These are phyloP conservation scores for Gossypium rotundifolium DNA, from an alignment of 345 rosid species.

Conservation along the genomic window DNA sequence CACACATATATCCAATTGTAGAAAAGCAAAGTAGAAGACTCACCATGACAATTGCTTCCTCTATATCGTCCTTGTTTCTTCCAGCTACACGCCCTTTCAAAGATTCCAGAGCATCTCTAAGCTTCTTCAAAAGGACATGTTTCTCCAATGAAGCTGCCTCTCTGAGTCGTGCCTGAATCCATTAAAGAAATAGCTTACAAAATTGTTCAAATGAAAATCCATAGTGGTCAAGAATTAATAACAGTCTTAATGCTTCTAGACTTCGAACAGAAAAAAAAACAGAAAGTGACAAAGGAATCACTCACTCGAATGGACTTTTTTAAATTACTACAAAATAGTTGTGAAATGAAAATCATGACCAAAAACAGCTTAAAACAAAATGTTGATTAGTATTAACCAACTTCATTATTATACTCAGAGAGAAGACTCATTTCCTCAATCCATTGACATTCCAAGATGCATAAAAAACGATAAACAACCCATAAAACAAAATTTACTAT, in stretches of 20 bases:
- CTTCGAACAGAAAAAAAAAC: conserved; percentile 1
- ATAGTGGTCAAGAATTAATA: conserved; percentile 1
- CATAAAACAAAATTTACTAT: not conserved
- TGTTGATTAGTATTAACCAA: conserved; percentile 17
- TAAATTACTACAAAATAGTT: conserved; percentile 12
- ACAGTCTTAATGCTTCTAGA: conserved; percentile 4
- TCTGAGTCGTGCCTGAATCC: conserved; percentile 75
- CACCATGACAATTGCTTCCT: conserved; percentile 92
- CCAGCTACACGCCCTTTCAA: conserved; percentile 87
- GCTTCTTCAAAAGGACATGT: conserved; percentile 95
- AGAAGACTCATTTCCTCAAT: not conserved
- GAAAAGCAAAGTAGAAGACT: conserved; percentile 17
- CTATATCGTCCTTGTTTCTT: conserved; percentile 92
- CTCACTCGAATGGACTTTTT: not conserved
- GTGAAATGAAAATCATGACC: not conserved
- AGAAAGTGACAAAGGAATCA: not conserved
- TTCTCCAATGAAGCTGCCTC: conserved; percentile 96
- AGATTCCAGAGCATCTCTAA: conserved; percentile 87
- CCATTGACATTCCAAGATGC: not conserved
- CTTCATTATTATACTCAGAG: not conserved
- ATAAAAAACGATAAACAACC: not conserved
- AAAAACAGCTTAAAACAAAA: conserved; percentile 16
- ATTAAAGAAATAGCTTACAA: conserved; percentile 13
- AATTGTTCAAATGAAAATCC: not conserved
- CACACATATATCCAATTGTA: not conserved